phyloP scores from a whole-genome alignment of 306 rosid species.

The Corylus avellana region DNA sequence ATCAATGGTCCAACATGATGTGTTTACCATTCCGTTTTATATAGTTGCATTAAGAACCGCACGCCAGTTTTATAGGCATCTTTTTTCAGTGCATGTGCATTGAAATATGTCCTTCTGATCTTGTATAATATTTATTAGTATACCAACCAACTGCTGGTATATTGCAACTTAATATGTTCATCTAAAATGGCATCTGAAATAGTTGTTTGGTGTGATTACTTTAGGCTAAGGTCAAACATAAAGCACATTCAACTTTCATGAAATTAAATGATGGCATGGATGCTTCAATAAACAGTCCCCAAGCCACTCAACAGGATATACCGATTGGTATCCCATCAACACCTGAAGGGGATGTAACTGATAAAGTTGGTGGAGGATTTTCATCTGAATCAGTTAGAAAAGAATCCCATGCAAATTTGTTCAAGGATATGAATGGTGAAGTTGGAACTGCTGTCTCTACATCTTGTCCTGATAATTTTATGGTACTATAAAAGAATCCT shows the following conservation, averaged over 20 bases:
- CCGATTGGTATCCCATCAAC: conserved; percentile 15
- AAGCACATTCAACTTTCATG: conserved; percentile 28
- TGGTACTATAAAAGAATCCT: conserved; percentile 34
- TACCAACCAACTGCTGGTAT: conserved; percentile 6
- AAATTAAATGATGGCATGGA: conserved; percentile 29
- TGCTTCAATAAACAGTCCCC: conserved; percentile 24
- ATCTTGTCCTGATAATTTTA: conserved; percentile 26
- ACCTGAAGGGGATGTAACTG: conserved; percentile 35
- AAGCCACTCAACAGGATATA: conserved; percentile 32
- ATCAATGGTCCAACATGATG: background rate
- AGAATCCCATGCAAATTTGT: conserved; percentile 37
- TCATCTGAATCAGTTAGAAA: conserved; percentile 23
- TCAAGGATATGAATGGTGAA: conserved; percentile 30
- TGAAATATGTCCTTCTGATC: background rate
- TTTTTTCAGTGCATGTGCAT: background rate
- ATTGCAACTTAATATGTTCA: conserved; percentile 14
- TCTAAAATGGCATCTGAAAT: conserved; percentile 13
- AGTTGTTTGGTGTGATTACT: conserved; percentile 24
- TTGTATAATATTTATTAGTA: background rate
- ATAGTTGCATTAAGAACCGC: background rate
- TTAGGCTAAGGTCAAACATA: conserved; percentile 40
- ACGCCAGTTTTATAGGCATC: background rate
- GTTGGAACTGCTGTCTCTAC: conserved; percentile 19
- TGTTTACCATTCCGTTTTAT: background rate
- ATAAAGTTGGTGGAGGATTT: conserved; percentile 32